Evolutionary conservation across 139 green algal genomes (phyloP).

Genomic region (Yamagishiella unicocca): DNA sequence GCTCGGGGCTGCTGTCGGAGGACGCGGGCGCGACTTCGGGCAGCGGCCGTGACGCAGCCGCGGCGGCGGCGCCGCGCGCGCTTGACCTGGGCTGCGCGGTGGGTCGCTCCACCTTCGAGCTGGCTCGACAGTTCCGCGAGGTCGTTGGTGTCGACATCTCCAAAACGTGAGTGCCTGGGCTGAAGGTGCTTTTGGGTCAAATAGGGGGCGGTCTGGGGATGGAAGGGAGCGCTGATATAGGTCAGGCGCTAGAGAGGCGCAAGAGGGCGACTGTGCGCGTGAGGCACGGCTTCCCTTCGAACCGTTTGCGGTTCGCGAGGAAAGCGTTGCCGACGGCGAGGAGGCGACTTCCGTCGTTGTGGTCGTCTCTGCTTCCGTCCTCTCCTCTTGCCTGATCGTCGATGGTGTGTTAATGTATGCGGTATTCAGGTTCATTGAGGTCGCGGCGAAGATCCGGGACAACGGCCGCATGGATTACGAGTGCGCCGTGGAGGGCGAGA

Average conservation of each 20-base stretch:
- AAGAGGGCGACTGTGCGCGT: no score
- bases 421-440: conserved; percentile 57
- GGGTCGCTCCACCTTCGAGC: conserved; percentile 77
- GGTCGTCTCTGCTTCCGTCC: no score
- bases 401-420: no score
- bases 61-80: conserved; percentile 45
- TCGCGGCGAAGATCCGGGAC: conserved; percentile 68
- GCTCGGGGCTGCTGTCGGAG: conserved; percentile 5
- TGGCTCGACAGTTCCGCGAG: conserved; percentile 68
- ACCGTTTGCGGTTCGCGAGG: no score
- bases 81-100: conserved; percentile 87
- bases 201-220: no score
- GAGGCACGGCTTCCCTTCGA: no score
- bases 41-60: neutral
- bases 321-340: no score
- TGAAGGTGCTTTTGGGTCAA: no score
- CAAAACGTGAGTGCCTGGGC: conserved; percentile 56
- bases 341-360: no score
- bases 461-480: conserved; percentile 70
- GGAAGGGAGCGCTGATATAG: no score
- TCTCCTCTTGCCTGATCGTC: no score
- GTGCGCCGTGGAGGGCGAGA: conserved; percentile 73
- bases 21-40: neutral
- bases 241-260: no score
- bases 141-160: conserved; percentile 78